Evolutionary conservation across 73 alveolate genomes (phyloP), one percentile per base, ranked within the genome.

Genomic region (Vitrella brassicaformis): DNA sequence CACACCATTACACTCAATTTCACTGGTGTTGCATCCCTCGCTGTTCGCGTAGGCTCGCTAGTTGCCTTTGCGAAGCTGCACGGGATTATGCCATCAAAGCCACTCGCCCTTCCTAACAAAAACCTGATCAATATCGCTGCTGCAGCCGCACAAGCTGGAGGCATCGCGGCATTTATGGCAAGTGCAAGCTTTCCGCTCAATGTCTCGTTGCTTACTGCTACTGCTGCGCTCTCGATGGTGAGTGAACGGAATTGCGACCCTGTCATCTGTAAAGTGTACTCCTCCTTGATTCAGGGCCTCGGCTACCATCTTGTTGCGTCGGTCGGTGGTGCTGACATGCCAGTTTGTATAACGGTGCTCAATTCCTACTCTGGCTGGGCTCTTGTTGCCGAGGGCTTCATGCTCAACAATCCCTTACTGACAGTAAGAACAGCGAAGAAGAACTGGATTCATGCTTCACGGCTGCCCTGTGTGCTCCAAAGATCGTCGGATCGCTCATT

Each of bases 251-350:
- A 19, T 47, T 47, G 66, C 25, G 18, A 19, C 66, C 66, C 26
- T 19, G 18, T 47, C 25, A 19, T 0, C 25, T 47, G 70, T 0
- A 26, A 28, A 19, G 56, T 73, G 67, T 30, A 64, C 47, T n/a
- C 27, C 72, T 26, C 25, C 30, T 64, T 73, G n/a, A n/a, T n/a
- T n/a, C n/a, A n/a, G n/a, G n/a, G 22, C 14, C 67, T 76, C 71
- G 83, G 83, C n/a, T 72, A 56, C 45, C 83, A 76, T 39, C 25
- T 76, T 71, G 83, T 76, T 68, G 76, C 77, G 72, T 68, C 86
- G 30, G 88, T 88, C 45, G 94, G 94, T 25, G 90, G 89, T 45
- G 94, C 89, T 47, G 94, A 88, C 81, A 88, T 88, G 94, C 94
- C 94, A 25, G 94, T 88, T 75, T 89, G 85, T 66, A 88, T 87